Conservation (phyloP, 108 stramenopile species). For the Fragilaria crotonensis region DNA sequence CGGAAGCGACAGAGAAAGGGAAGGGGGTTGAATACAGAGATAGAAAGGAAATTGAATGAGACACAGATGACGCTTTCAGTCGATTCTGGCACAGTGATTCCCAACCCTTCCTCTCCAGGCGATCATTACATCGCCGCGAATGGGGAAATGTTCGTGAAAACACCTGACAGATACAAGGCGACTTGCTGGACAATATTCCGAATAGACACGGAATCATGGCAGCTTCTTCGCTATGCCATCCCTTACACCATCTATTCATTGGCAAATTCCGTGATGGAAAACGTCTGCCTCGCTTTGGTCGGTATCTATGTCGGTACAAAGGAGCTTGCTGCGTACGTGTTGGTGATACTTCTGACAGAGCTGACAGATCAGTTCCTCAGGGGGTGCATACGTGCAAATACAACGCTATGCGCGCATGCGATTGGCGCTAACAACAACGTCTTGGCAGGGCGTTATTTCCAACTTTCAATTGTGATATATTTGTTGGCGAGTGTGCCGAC, state of each 20-base stretch:
- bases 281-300: background rate
- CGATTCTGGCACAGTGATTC: background rate
- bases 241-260: background rate
- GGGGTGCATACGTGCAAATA: background rate
- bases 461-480: constrained; percentile 35
- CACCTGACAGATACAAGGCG: background rate
- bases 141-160: background rate
- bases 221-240: background rate
- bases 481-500: constrained; percentile 24
- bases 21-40: too few species aligned
- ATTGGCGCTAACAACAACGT: background rate
- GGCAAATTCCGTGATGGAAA: background rate
- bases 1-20: background rate
- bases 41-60: too few species aligned
- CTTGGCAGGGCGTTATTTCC: constrained; percentile 38
- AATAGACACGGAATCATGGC: background rate
- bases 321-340: background rate
- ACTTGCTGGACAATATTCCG: background rate
- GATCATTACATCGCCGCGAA: too few species aligned
- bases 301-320: background rate
- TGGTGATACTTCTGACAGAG: background rate
- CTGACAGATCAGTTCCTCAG: background rate
- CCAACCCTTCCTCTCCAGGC: background rate
- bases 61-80: background rate
- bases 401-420: constrained; percentile 1